phyloP scores from a whole-genome alignment of 768 basidiomycete genomes.

The Lactarius indigo region DNA sequence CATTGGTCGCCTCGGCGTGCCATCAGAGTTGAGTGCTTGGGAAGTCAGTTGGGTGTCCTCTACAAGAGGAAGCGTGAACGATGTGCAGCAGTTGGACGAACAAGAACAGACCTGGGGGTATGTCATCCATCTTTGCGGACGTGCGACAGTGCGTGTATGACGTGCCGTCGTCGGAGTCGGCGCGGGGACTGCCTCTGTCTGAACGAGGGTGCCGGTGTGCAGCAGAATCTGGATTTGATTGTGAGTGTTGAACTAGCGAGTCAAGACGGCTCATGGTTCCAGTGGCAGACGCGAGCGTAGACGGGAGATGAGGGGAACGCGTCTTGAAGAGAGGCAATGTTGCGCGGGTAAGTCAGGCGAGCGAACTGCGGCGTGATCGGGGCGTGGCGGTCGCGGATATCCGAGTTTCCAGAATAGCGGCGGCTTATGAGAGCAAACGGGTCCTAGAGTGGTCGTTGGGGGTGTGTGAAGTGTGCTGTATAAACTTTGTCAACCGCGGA shows the following conservation, averaged over 20 bases:
- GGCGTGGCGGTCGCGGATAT: slow-evolving; percentile 22
- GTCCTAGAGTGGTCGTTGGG: slow-evolving; percentile 13
- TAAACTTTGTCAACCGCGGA: slow-evolving; percentile 25
- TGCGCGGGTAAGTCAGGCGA: slow-evolving; percentile 19
- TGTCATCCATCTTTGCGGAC: slow-evolving; percentile 19
- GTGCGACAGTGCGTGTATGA: slow-evolving; percentile 12
- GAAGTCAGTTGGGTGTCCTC: slow-evolving; percentile 48
- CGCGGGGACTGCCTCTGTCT: slow-evolving; percentile 19
- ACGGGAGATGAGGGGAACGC: slow-evolving; percentile 10
- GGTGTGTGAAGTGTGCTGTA: slow-evolving; percentile 18
- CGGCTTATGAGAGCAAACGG: slow-evolving; percentile 23
- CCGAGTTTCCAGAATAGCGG: slow-evolving; percentile 21
- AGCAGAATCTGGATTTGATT: slow-evolving; percentile 20
- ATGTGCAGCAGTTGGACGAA: neutral
- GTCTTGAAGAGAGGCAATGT: slow-evolving; percentile 20
- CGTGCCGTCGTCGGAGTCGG: slow-evolving; percentile 23
- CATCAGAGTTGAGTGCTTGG: slow-evolving; percentile 81
- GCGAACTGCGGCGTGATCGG: slow-evolving; percentile 27
- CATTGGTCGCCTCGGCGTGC: slow-evolving; percentile 88
- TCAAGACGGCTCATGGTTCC: slow-evolving; percentile 24
- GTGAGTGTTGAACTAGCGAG: slow-evolving; percentile 20
- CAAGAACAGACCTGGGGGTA: slow-evolving; percentile 14
- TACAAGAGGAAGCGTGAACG: slow-evolving; percentile 2
- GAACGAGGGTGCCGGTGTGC: slow-evolving; percentile 12
- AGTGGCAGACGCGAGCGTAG: slow-evolving; percentile 8